Base-by-base conservation (phyloP, 1,139 yeast genomes). In the Kurtzmaniella quercitrusa region DNA sequence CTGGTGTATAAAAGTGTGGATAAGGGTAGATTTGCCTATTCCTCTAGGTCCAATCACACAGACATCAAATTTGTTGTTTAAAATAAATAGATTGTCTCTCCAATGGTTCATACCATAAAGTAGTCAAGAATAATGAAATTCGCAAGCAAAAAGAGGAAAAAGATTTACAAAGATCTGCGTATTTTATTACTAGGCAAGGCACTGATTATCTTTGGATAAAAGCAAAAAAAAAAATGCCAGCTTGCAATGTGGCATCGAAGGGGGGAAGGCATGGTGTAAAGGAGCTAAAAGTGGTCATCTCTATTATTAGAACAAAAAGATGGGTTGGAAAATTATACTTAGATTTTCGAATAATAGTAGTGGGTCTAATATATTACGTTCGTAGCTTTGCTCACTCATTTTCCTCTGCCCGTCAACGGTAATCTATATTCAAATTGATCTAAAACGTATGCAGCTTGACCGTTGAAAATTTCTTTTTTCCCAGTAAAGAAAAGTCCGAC, bases 11-110 rank as follows among this genome's bases (percentile, higher is more conserved):
- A 56, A 68, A 15, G 51, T 52, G 12, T 58, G 46, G 2, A 66
- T 53, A 8, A 68, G 48, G 12, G 66, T 51, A 3, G 70, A 53
- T 47, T 67, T 68, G 2, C 74, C 74, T 3, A 54, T 45, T 8
- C 47, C 46, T n/a, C 49, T 53, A 14, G 55, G 50, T 2, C 74
- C 74, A 17, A 66, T 46, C 15, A 66, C 63, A 45, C 68, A 63
- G 8, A 67, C 59, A 41, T 68, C 74, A 43, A 54, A 67, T 21
- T 51, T 56, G 12, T 50, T 53, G 38, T 55, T 54, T 17, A 65
- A 51, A 2, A 61, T 59, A 14, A 52, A 57, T 19, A 58, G 48
- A 33, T 52, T 54, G 44, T 55, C 55, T 37, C 45, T 50, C 38
- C 44, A 36, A 16, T n/a, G 20, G 34, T 39, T 41, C 40, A 45